phyloP scores from a whole-genome alignment of 2,329 filamentous ascomycete species.

The Dothidotthia symphoricarpi region DNA sequence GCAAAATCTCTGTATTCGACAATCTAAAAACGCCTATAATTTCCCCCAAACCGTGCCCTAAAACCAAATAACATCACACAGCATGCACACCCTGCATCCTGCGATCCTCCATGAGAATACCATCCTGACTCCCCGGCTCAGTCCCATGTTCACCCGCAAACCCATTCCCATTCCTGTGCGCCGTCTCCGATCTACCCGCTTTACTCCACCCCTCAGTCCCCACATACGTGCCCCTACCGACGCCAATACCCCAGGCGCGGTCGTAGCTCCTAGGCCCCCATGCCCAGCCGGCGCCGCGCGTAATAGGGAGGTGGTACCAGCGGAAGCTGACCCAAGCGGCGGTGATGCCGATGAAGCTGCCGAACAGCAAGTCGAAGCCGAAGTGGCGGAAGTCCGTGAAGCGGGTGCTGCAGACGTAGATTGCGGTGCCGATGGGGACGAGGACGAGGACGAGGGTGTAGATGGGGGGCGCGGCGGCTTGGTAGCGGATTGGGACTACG shows the following conservation, averaged over 20 bases:
- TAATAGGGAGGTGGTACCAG: conserved; percentile 81
- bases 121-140: conserved; percentile 9
- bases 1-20: too few relatives aligned
- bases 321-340: conserved; percentile 74
- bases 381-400: conserved; percentile 89
- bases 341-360: conserved; percentile 72
- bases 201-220: conserved; percentile 48
- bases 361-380: conserved; percentile 87
- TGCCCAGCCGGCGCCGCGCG: conserved; percentile 78
- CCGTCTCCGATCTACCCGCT: conserved; percentile 11
- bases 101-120: not conserved
- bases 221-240: conserved; percentile 54
- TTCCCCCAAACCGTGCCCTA: too few relatives aligned
- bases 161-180: conserved; percentile 5
- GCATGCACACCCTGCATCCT: too few relatives aligned
- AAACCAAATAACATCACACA: too few relatives aligned
- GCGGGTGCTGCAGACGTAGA: conserved; percentile 81
- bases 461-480: conserved; percentile 78
- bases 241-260: conserved; percentile 75
- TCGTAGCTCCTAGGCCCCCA: conserved; percentile 76
- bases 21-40: too few relatives aligned
- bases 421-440: conserved; percentile 69
- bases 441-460: conserved; percentile 71
- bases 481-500: conserved; percentile 60
- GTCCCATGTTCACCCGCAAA: conserved; percentile 2